Conservation (phyloP, 176 grass and related monocot genomes). For the Oryza meyeriana region DNA sequence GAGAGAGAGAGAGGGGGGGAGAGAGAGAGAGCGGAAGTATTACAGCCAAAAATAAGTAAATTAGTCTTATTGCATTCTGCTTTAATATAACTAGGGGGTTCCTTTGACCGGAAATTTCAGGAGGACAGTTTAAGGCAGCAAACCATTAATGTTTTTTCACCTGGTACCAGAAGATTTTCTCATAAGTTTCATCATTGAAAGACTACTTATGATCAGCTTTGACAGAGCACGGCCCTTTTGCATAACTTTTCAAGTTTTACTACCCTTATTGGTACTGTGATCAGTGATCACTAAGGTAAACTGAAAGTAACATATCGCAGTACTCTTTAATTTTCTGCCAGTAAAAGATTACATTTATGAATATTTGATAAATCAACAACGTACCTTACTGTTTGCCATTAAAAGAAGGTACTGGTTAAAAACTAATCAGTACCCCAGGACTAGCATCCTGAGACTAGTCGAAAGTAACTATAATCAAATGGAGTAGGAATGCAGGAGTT, state of each 20-base stretch:
- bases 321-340: not conserved
- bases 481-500: not conserved
- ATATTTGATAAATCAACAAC: not conserved
- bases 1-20: not conserved
- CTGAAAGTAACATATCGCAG: not conserved
- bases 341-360: slow-evolving; percentile 12
- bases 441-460: not conserved
- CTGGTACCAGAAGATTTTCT: not conserved
- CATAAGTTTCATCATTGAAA: not conserved
- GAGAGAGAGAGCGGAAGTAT: not conserved
- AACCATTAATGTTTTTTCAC: not conserved
- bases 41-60: not conserved
- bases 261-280: not conserved
- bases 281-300: slow-evolving; percentile 23
- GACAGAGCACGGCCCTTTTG: not conserved
- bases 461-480: not conserved
- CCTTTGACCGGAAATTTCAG: slow-evolving; percentile 10
- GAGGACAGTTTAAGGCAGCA: not conserved
- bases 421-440: not conserved
- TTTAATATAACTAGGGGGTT: slow-evolving; percentile 3
- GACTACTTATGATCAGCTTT: not conserved
- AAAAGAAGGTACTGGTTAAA: not conserved
- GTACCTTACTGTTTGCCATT: not conserved
- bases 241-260: not conserved
- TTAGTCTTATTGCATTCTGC: not conserved